A percentile compares a stretch with the other conserved stretches of the same genome.
Evolutionary conservation across 2,329 filamentous ascomycete genomes (phyloP).

Genomic region (Ascocoryne sarcoides): DNA sequence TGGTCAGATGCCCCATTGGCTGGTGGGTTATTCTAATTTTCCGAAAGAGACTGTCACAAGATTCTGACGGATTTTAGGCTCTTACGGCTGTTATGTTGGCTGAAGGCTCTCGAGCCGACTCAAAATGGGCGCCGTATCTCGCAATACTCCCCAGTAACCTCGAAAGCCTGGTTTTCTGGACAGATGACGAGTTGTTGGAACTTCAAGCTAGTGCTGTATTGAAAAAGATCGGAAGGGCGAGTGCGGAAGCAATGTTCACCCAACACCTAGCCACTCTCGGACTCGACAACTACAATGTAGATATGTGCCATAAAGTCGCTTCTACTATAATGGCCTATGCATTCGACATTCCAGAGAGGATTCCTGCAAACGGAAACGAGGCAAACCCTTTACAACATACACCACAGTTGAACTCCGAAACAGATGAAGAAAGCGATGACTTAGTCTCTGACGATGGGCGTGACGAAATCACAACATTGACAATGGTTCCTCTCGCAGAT

Average conservation of each 20-base stretch:
- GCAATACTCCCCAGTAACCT: conserved; percentile 50
- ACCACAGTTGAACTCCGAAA: conserved; percentile 10
- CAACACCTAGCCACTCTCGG: conserved; percentile 46
- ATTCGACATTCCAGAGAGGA: conserved; percentile 47
- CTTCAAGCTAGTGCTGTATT: conserved; percentile 56
- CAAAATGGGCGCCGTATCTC: conserved; percentile 46
- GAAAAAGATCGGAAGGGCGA: conserved; percentile 53
- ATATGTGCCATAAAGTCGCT: conserved; percentile 52
- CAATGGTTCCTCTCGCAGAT: conserved; percentile 64
- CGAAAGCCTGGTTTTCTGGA: conserved; percentile 65
- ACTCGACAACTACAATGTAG: conserved; percentile 33
- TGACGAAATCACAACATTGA: conserved; percentile 41
- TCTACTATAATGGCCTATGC: conserved; percentile 66
- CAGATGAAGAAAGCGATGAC: conserved; percentile 37
- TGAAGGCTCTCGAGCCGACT: conserved; percentile 18
- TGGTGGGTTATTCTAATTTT: background rate
- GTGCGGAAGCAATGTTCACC: conserved; percentile 49
- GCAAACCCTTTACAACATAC: background rate
- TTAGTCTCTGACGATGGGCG: conserved; percentile 39
- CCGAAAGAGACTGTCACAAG: background rate
- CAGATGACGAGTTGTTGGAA: conserved; percentile 46
- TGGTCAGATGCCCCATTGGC: conserved; percentile 36
- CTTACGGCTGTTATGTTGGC: conserved; percentile 22
- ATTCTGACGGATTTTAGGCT: conserved; percentile 12
- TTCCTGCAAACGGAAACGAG: background rate